phyloP scores from a whole-genome alignment of 306 rosid species.

The Malus orientalis region DNA sequence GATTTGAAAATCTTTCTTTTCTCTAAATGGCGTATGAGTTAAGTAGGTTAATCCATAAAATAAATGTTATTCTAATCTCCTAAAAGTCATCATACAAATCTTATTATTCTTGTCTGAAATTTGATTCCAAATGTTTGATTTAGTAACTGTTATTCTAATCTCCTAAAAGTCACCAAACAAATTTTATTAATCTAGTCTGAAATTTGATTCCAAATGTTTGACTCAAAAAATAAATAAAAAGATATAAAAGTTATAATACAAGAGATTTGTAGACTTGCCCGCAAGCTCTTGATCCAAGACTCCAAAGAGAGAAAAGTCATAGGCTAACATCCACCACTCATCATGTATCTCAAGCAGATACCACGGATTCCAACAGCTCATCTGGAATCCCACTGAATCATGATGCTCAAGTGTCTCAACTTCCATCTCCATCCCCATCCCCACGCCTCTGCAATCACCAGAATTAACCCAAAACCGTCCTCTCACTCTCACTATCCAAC shows the following conservation, averaged over 20 bases:
- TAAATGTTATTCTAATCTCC: not conserved
- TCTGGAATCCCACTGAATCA: slow-evolving; percentile 13
- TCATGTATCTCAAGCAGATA: slow-evolving; percentile 12
- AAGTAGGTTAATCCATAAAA: not conserved
- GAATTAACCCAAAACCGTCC: not conserved
- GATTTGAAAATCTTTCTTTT: no score
- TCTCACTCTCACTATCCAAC: not conserved
- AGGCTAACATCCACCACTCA: slow-evolving; percentile 13
- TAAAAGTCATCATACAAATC: not conserved
- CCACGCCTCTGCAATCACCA: slow-evolving; percentile 12
- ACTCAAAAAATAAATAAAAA: not conserved
- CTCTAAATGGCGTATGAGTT: no score
- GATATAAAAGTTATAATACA: not conserved
- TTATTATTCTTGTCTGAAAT: not conserved
- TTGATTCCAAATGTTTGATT: not conserved
- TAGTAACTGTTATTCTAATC: not conserved
- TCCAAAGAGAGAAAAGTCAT: not conserved
- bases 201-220: not conserved
- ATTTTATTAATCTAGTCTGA: not conserved
- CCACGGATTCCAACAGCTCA: not conserved
- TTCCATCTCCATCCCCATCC: slow-evolving; percentile 25
- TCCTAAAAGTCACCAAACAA: not conserved
- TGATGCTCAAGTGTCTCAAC: slow-evolving; percentile 31
- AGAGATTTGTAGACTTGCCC: not conserved
- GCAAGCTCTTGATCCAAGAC: not conserved